Conservation (phyloP, 2,329 filamentous ascomycete species). For the Paraphoma sp. region DNA sequence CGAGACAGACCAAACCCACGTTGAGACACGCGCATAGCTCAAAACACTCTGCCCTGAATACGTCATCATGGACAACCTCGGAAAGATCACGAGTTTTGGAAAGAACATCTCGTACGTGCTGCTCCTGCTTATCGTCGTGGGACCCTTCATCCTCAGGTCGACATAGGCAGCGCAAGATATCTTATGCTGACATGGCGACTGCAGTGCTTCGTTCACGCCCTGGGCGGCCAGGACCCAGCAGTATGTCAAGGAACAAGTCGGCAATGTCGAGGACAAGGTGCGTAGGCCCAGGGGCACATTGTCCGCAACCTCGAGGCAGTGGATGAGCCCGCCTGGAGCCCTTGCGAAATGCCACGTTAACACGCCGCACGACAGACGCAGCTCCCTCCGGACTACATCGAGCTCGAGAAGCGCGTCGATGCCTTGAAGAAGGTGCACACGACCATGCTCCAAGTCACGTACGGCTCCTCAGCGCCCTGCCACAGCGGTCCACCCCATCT, state of each 20-base stretch:
- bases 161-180: conserved; percentile 22
- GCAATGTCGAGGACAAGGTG: conserved; percentile 93
- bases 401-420: conserved; percentile 98
- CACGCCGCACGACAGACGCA: conserved; percentile 71
- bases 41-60: conserved; percentile 1
- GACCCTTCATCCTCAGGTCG: conserved; percentile 1
- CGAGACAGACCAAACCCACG: conserved; percentile 12
- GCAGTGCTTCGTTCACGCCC: conserved; percentile 83
- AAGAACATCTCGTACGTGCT: conserved; percentile 70
- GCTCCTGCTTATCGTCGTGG: not conserved
- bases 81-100: conserved; percentile 73
- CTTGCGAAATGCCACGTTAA: conserved; percentile 20
- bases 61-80: conserved; percentile 72
- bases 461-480: conserved; percentile 47
- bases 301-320: not conserved
- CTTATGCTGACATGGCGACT: conserved; percentile 52
- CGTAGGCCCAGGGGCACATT: conserved; percentile 9
- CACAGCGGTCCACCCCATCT: conserved; percentile 11
- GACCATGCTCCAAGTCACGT: conserved; percentile 97
- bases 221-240: conserved; percentile 95
- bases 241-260: conserved; percentile 97
- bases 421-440: conserved; percentile 96
- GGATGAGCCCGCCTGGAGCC: not conserved
- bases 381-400: conserved; percentile 95
- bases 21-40: conserved; percentile 6